Percentiles rank a stretch among this genome's conserved stretches.
Conservation (phyloP, 495 filamentous ascomycete species). For the Tuber magnatum region DNA sequence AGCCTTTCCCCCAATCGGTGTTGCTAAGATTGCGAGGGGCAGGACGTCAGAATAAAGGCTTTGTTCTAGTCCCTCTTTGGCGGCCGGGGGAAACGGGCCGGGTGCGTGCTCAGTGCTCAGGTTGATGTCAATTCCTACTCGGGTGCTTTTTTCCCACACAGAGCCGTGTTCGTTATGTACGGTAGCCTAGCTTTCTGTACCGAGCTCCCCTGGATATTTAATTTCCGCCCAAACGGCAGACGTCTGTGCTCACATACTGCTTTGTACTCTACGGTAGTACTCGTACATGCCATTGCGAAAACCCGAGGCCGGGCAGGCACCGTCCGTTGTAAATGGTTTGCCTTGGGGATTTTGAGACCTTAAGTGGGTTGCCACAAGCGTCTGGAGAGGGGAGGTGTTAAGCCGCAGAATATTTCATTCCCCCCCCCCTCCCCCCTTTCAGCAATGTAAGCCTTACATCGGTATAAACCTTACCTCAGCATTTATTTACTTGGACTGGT, state of each 20-base stretch:
- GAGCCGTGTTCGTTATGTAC: not conserved
- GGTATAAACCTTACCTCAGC: not conserved
- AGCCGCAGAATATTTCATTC: not conserved
- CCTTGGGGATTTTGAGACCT: not conserved
- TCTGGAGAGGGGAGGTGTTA: not conserved
- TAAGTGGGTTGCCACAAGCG: not conserved
- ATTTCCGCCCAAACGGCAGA: slow-evolving; percentile 1
- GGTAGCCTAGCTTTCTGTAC: not conserved
- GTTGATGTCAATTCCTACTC: slow-evolving; percentile 1
- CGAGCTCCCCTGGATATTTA: not conserved
- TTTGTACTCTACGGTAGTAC: not conserved
- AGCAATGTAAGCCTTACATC: not conserved
- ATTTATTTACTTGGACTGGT: not conserved
- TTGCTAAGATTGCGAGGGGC: not conserved
- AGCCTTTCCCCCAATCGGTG: not conserved
- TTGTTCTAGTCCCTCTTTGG: not conserved
- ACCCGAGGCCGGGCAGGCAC: not conserved
- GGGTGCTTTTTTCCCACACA: not conserved
- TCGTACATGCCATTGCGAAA: not conserved
- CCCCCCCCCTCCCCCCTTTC: too few species aligned
- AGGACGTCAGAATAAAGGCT: not conserved
- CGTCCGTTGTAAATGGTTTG: not conserved
- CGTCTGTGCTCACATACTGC: not conserved
- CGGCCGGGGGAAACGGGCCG: not conserved
- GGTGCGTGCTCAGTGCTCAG: not conserved